Evolutionary conservation across 1,139 yeast genomes (phyloP), one percentile per base, ranked within the genome.

Genomic region (Magnusiomyces starmeri): DNA sequence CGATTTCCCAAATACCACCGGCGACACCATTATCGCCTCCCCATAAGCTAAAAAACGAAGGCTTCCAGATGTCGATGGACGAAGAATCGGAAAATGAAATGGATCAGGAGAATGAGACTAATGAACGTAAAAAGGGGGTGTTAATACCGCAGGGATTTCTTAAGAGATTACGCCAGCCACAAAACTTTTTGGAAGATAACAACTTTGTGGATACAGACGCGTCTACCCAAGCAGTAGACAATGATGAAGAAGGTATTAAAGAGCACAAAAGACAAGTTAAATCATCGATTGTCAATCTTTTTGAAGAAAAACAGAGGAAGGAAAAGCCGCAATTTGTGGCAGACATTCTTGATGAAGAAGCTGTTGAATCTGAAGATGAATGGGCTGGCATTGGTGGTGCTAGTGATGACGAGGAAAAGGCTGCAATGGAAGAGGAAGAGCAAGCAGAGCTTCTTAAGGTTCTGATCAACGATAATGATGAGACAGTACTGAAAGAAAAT

Each of bases 301-400:
- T 21, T 22, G 14, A 2, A 32, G 27, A 7, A 16, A 20, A 45
- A 21, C 43, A 16, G 3, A 21, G 43, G n/a, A 35, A 46, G 26
- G 40, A 32, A 7, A 59, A 77, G 2, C 22, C 25, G 6, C 4
- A 12, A 8, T 25, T 40, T 20, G 43, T 8, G 42, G 72, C 71
- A 52, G 68, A 72, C 20, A 71, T 81, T n/a, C 69, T 83, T 57
- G 86, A 83, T 56, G 83, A 82, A 43, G 95, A 88, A 71, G 96
- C 96, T 46, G 92, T 81, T 60, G 96, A 88, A 71, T 85, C 95
- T 44, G 96, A 88, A 58, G 96, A 88, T 72, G 96, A 87, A 70
- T 87, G 92, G 87, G 80, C 79, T 49, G 95, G 95, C 1, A 65
- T 85, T 26, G 45, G 27, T 4, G 45, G 35, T n/a, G 35, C 25